Evolutionary conservation across 768 basidiomycete genomes (phyloP), one percentile per base, ranked within the genome.

Genomic region (Pulveroboletus sp.): DNA sequence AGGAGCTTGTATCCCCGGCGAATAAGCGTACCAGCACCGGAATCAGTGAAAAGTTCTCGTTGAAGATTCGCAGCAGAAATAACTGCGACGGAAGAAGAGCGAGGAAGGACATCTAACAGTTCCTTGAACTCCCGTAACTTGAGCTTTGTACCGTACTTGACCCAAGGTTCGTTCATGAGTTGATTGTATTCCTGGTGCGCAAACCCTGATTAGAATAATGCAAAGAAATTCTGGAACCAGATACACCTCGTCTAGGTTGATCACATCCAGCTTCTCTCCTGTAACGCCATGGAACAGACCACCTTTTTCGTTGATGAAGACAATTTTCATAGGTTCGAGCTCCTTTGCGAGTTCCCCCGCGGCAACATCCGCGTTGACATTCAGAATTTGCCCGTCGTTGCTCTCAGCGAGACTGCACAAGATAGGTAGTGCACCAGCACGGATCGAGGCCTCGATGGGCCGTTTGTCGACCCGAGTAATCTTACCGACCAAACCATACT

Each of bases 121-220:
- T 98, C 96, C 73, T 99, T 99, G 79, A 99, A 97, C 69, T 98
- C 95, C 56, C 96, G 87, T 50, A 99, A 80, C 73, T 98, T 98
- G 69, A 99, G 89, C 71, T 99, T 99, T 56, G 95, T 98, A 53
- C 95, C 96, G 66, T 84, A 97, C 68, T 96, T 96, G 69, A 99
- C 95, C 96, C 96, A 99, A 6, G 93, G 81, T 71, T 98, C 89
- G 64, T 93, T 94, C 93, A 98, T 90, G 51, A 99, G 84, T 21
- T 80, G 80, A 58, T 95, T 90, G 70, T 95, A 98, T 74, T 99
- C 96, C 88, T 93, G 62, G 27, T 26, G 17, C 47, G 21, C 31
- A 30, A 44, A 8, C 1, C 8, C 28, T 11, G 43, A 14, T 40
- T 53, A 37, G 46, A 40, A 27, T 32, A 31, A 10, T 51, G 14